Evolutionary conservation across 371 early-diverging fungal species (phyloP).

Genomic region (Mucor sp.): DNA sequence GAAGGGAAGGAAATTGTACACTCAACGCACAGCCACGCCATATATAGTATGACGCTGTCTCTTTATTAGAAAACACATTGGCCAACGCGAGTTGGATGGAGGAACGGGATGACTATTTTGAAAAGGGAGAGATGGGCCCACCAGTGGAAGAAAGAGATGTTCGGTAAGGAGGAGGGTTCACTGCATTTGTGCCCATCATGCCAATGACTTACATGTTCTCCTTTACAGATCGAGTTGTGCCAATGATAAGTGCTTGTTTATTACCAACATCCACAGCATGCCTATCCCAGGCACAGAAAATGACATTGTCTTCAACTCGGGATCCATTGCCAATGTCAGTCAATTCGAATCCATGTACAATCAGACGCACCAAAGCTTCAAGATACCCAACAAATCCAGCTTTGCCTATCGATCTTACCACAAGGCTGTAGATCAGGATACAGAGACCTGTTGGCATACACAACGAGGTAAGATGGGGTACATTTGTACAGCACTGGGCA

Average conservation of each 20-base stretch:
- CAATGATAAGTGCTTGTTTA: constrained; percentile 65
- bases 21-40: background rate
- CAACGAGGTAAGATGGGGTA: constrained; percentile 27
- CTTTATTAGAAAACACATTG: constrained; percentile 17
- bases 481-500: background rate
- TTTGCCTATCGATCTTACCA: constrained; percentile 54
- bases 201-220: background rate
- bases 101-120: constrained; percentile 12
- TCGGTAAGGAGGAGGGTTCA: constrained; percentile 7
- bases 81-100: constrained; percentile 4
- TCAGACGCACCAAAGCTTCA: constrained; percentile 8
- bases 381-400: constrained; percentile 31
- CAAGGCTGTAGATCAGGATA: constrained; percentile 59
- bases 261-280: constrained; percentile 55
- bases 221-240: constrained; percentile 50
- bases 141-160: constrained; percentile 22
- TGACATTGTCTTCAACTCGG: constrained; percentile 21
- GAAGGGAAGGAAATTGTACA: background rate
- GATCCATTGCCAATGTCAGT: constrained; percentile 40
- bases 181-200: background rate
- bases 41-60: constrained; percentile 34
- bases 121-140: constrained; percentile 1
- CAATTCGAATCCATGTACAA: constrained; percentile 40
- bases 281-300: constrained; percentile 33
- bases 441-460: constrained; percentile 60